These are phyloP conservation scores for Fusarium pseudocircinatum DNA, from an alignment of 2,329 filamentous ascomycete species.

Conservation along the genomic window DNA sequence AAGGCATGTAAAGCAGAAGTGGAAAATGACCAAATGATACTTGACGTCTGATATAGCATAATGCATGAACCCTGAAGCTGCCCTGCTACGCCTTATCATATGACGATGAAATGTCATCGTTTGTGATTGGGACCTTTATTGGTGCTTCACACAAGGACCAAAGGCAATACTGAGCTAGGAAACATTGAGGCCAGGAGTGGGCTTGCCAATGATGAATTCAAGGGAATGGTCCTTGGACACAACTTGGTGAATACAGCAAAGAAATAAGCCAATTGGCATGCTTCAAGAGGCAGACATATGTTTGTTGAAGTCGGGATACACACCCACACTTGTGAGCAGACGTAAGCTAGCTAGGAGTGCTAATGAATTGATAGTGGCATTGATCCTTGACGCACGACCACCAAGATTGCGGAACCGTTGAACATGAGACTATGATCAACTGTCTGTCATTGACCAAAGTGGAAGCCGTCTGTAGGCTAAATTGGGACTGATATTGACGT, in stretches of 20 bases:
- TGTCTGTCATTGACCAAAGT: constrained; percentile 1
- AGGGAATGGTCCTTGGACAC: background rate
- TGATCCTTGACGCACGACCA: constrained; percentile 5
- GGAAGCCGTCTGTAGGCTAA: constrained; percentile 30
- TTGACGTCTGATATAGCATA: background rate
- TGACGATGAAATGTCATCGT: background rate
- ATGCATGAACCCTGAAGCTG: background rate
- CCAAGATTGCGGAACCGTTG: constrained; percentile 17
- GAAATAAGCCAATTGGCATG: background rate
- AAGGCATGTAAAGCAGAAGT: background rate
- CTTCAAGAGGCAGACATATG: background rate
- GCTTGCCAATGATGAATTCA: background rate
- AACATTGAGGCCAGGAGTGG: background rate
- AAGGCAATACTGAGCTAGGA: background rate
- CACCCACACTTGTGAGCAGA: background rate
- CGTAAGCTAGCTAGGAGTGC: background rate
- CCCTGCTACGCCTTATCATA: background rate
- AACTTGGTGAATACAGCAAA: background rate
- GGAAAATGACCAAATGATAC: background rate
- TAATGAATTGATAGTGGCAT: constrained; percentile 12
- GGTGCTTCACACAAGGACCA: background rate
- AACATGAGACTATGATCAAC: constrained; percentile 11
- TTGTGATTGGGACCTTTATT: background rate
- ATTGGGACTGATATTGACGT: constrained; percentile 26
- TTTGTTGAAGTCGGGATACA: background rate